Base-by-base conservation (phyloP, 2,329 filamentous ascomycete species). In the Pseudogymnoascus sp. region DNA sequence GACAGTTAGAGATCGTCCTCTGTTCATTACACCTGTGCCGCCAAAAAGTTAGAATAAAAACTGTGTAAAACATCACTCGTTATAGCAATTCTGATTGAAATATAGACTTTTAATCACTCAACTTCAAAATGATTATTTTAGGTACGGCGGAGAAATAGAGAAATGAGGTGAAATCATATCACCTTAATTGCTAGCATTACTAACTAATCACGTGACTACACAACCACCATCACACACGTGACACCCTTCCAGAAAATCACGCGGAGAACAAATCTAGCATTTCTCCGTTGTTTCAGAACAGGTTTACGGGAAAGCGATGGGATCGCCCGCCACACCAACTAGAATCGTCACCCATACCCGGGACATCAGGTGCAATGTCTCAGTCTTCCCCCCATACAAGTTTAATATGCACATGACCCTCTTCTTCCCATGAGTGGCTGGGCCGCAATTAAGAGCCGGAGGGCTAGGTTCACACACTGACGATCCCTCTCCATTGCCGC, bases 281-380 rank as follows among this genome's bases (percentile, higher is more conserved):
- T 52, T 31, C 25, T 31, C 45, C 25, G 45, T n/a, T 52, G 45
- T 52, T 31, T 52, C 45, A 52, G 45, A 52, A 52, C 45, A 52
- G 45, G 45, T 52, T 52, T 52, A n/a, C 25, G 45, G 25, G 25
- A 52, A 31, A 31, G 25, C 25, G 45, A 52, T 31, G 45, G 25
- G 45, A 52, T 52, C 45, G 45, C 4, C 45, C 45, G 45, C 45
- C 45, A 52, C 45, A 52, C 45, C 45, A 52, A 52, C 25, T 25
- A 33, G n/a, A 52, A 52, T 52, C 45, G n/a, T 31, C 45, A 18
- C 23, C 45, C 8, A 9, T n/a, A 4, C n/a, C n/a, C 45, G n/a
- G 23, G 25, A 14, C n/a, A 28, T 52, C n/a, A 52, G 25, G 45
- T 31, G 45, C 25, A 45, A 52, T 52, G 45, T 52, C 45, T 52